These are phyloP conservation scores for Globisporangium viniferum DNA, from an alignment of 352 stramenopile species.

Conservation along the genomic window DNA sequence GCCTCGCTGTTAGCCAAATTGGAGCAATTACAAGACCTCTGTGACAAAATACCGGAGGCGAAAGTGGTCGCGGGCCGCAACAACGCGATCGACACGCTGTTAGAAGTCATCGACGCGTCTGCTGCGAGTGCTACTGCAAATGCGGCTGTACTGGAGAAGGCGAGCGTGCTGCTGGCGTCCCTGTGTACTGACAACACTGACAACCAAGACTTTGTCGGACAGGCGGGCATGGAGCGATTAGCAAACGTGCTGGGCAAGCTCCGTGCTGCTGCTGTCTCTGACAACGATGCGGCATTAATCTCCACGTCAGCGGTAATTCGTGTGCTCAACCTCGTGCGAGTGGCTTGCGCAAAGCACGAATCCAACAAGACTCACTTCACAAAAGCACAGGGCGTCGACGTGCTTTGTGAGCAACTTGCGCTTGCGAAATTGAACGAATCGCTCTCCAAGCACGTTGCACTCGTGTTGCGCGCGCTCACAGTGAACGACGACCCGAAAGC, in stretches of 20 bases:
- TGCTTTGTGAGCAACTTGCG: conserved; percentile 30
- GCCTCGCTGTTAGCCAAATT: conserved; percentile 11
- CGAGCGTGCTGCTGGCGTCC: conserved; percentile 23
- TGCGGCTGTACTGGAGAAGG: conserved; percentile 6
- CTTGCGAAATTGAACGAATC: conserved; percentile 26
- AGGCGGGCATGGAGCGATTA: conserved; percentile 36
- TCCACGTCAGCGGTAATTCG: neutral
- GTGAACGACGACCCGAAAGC: conserved; percentile 68
- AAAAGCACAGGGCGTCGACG: conserved; percentile 43
- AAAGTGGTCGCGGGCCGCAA: conserved; percentile 63
- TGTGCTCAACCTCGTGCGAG: conserved; percentile 37
- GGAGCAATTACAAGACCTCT: conserved; percentile 29
- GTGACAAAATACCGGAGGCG: conserved; percentile 44
- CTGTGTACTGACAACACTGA: conserved; percentile 48
- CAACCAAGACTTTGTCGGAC: conserved; percentile 64
- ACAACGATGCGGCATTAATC: neutral
- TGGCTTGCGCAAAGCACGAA: conserved; percentile 58
- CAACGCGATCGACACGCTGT: conserved; percentile 43
- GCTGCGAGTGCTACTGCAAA: conserved; percentile 10
- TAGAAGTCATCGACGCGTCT: conserved; percentile 30
- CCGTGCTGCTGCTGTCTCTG: neutral
- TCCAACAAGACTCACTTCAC: conserved; percentile 64
- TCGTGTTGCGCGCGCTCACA: conserved; percentile 55
- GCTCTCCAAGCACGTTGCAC: conserved; percentile 49
- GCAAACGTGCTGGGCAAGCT: conserved; percentile 9